These are phyloP conservation scores for Kregervanrija delftensis DNA, from an alignment of 805 yeast species.

Conservation along the genomic window DNA sequence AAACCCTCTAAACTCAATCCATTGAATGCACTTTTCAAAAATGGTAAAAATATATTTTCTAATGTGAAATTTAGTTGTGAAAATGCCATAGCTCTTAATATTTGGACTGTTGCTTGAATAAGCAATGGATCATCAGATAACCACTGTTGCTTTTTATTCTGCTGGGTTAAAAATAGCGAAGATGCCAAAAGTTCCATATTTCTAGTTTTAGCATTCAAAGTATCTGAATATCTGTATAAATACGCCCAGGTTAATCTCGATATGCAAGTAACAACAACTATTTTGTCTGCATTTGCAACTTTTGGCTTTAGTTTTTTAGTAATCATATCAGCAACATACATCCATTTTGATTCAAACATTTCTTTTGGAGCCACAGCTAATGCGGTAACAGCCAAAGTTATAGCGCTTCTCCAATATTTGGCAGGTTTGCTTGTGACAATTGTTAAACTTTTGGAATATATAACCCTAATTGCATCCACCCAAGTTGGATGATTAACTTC, in stretches of 20 bases:
- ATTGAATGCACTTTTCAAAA: constrained; percentile 56
- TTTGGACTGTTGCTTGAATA: constrained; percentile 60
- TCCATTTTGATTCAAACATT: constrained; percentile 69
- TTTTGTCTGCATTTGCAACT: constrained; percentile 38
- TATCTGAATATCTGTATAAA: constrained; percentile 77
- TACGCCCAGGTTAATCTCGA: constrained; percentile 87
- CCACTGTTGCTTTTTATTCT: constrained; percentile 68
- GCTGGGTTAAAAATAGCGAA: constrained; percentile 42
- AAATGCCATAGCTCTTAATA: constrained; percentile 71
- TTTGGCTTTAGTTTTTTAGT: constrained; percentile 62
- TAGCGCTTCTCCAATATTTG: constrained; percentile 60
- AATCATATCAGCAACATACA: constrained; percentile 54
- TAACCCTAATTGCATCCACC: constrained; percentile 69
- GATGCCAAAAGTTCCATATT: constrained; percentile 61
- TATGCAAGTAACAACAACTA: constrained; percentile 54
- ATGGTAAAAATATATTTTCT: constrained; percentile 69
- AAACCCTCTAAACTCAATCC: constrained; percentile 53
- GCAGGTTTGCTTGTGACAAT: constrained; percentile 35
- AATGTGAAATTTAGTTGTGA: constrained; percentile 72
- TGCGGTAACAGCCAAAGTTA: constrained; percentile 63
- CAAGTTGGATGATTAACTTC: constrained; percentile 95
- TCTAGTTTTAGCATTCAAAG: constrained; percentile 79
- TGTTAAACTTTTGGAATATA: constrained; percentile 44
- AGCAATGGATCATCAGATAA: constrained; percentile 54
- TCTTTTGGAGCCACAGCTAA: constrained; percentile 78